Percentiles rank a stretch among this genome's conserved stretches.
Evolutionary conservation across 495 filamentous ascomycete species (phyloP).

Genomic region (Lasiosphaeria hispida): DNA sequence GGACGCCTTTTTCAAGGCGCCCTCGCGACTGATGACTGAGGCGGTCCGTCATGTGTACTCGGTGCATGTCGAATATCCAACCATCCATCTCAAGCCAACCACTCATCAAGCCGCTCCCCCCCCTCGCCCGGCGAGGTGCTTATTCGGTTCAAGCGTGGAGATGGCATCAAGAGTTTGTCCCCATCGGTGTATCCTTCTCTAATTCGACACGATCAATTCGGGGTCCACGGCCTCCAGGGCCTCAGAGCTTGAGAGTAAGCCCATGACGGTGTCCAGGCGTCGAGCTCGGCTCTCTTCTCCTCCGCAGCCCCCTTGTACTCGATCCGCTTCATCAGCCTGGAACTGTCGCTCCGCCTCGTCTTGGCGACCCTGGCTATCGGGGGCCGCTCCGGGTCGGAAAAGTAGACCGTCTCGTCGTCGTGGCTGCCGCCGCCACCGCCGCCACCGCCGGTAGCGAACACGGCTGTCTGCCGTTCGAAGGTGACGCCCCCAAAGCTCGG

Average conservation of each 20-base stretch:
- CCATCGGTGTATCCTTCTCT: no score
- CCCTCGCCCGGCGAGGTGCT: no score
- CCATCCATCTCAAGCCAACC: no score
- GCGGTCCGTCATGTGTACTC: no score
- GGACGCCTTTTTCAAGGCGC: no score
- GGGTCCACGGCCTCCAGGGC: constrained; percentile 15
- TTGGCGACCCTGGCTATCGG: constrained; percentile 2
- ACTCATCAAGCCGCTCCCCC: no score
- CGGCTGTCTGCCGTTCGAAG: background rate
- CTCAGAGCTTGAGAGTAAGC: background rate
- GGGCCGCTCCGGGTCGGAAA: constrained; percentile 9
- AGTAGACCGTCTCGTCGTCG: constrained; percentile 10
- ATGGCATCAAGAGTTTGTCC: no score
- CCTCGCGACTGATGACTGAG: no score
- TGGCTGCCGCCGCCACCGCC: background rate
- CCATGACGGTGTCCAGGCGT: background rate
- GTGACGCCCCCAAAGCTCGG: background rate
- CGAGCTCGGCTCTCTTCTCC: background rate
- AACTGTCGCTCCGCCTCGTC: constrained; percentile 4
- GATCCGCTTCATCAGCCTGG: constrained; percentile 7
- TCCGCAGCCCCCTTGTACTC: constrained; percentile 3
- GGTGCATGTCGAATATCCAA: no score
- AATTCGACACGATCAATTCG: background rate
- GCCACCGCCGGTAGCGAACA: background rate
- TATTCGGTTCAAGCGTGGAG: no score